Evolutionary conservation across 2,329 filamentous ascomycete species (phyloP), one percentile per base, ranked within the genome.

Genomic region (Aspergillus amoenus): DNA sequence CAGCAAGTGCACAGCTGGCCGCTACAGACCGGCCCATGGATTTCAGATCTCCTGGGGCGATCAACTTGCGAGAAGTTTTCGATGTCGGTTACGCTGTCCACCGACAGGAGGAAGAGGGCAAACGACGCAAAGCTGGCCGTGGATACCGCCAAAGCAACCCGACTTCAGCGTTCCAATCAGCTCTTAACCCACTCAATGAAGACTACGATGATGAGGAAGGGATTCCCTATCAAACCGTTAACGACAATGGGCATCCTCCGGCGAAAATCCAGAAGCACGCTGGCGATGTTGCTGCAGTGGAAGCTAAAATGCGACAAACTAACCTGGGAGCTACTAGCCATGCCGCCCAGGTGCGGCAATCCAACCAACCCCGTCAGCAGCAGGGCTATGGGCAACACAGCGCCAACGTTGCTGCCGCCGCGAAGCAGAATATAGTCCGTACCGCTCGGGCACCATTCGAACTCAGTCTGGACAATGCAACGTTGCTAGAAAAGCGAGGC

Each of bases 51-150:
- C 94, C 94, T 0, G 94, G 93, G 50, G 93, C 91, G 2, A 88
- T 99, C 75, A 97, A 97, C 71, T 80, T 99, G 12, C 91, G 94
- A 58, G 94, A 99, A 75, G 93, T 97, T 2, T 99, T 99, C 65
- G 94, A 99, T 69, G 93, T 99, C 48, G 89, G 91, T n/a, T 99
- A 99, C 69, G 93, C 94, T 8, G 94, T 99, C 8, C 94, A 97
- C 72, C 83, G 94, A 46, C 92, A 97, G 74, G 94, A 97, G 75
- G 94, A 99, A 72, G 94, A 97, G 75, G 88, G 86, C 67, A 97
- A 97, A 78, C 87, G 92, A 53, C 86, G 91, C 62, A 96, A 95
- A 75, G 90, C 95, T 69, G 80, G 84, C 77, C 81, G 93, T 81
- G 84, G 89, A 66, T 80, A 88, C 78, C 73, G 88, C 68, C 77